These are phyloP conservation scores for Drosera spatulata DNA, from an alignment of 179 eudicot genomes.

Conservation along the genomic window DNA sequence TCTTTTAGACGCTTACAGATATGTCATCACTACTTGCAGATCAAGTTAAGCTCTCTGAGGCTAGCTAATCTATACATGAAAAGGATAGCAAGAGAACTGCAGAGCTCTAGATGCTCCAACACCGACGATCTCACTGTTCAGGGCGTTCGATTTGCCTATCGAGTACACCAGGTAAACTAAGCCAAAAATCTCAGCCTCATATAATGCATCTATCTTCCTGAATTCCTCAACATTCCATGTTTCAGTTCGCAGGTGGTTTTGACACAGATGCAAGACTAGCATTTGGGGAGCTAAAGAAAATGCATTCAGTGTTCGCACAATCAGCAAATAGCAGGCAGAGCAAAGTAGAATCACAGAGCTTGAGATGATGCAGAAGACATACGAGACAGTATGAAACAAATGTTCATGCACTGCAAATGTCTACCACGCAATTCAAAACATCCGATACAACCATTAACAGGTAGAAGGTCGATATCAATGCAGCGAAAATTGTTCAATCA, in stretches of 20 bases:
- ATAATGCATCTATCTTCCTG: too few relatives aligned
- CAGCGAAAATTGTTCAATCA: too few relatives aligned
- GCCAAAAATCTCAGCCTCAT: not conserved
- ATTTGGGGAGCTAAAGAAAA: constrained; percentile 42
- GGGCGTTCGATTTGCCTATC: constrained; percentile 62
- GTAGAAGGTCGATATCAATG: too few relatives aligned
- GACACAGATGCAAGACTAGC: constrained; percentile 41
- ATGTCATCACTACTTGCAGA: constrained; percentile 19
- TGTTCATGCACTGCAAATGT: too few relatives aligned
- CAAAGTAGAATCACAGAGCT: too few relatives aligned
- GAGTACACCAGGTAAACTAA: constrained; percentile 55
- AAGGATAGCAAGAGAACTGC: constrained; percentile 33
- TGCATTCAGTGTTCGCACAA: constrained; percentile 1
- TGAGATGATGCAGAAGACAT: too few relatives aligned
- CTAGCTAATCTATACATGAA: constrained; percentile 48
- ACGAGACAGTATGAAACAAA: too few relatives aligned
- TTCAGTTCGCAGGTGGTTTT: constrained; percentile 78
- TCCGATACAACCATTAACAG: too few relatives aligned
- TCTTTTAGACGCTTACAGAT: too few relatives aligned
- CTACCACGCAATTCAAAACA: too few relatives aligned
- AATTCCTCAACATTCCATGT: not conserved
- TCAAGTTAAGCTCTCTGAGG: constrained; percentile 43
- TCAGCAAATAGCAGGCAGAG: not conserved
- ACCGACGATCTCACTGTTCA: constrained; percentile 45
- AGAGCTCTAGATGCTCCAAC: constrained; percentile 20